Evolutionary conservation across 306 rosid genomes (phyloP).

Genomic region (Malus sieversii): DNA sequence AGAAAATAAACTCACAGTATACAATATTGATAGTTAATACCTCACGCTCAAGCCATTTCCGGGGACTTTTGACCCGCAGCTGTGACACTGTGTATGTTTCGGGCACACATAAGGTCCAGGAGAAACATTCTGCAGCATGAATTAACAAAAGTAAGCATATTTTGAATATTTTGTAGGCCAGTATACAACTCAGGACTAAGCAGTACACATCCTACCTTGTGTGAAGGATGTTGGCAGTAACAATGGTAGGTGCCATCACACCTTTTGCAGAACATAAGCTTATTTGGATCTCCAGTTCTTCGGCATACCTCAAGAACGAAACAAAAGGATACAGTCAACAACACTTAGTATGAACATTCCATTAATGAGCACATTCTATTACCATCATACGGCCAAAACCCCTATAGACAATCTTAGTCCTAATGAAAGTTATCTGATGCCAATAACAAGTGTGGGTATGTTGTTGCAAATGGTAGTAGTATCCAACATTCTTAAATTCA

Average conservation of each 20-base stretch:
- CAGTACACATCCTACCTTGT: conserved; percentile 55
- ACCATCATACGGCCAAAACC: background rate
- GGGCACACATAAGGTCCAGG: conserved; percentile 94
- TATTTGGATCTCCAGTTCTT: conserved; percentile 92
- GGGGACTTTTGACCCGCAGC: conserved; percentile 92
- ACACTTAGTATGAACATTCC: background rate
- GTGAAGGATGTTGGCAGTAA: conserved; percentile 95
- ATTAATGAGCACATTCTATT: background rate
- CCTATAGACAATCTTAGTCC: background rate
- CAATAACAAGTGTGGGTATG: background rate
- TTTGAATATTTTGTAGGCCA: background rate
- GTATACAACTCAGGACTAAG: conserved; percentile 13
- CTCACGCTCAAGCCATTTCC: conserved; percentile 98
- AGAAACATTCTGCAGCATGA: conserved; percentile 72
- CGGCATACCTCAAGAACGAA: conserved; percentile 68
- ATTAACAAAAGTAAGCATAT: conserved; percentile 24
- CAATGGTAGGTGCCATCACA: conserved; percentile 98
- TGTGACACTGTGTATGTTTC: conserved; percentile 87
- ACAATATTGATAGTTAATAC: conserved; percentile 28
- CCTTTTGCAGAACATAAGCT: conserved; percentile 96
- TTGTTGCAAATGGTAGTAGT: background rate
- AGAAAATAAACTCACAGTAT: background rate
- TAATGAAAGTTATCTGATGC: background rate
- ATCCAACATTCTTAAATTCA: background rate
- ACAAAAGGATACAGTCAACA: background rate